phyloP scores from a whole-genome alignment of 148 eudicot genomes.

The Cornus kousa region DNA sequence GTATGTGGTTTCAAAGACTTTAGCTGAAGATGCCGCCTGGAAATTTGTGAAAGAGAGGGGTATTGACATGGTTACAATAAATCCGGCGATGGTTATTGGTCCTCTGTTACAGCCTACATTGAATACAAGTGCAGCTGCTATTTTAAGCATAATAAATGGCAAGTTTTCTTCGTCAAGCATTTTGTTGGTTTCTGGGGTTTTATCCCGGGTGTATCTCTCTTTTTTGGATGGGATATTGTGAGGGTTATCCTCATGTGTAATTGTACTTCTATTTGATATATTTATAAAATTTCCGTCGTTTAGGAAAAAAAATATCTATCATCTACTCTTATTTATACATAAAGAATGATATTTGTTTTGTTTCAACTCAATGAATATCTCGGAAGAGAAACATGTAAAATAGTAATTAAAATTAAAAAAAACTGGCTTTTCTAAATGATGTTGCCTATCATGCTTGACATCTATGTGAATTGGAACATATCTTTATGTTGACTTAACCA shows the following conservation, averaged over 20 bases:
- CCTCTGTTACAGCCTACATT: conserved; percentile 54
- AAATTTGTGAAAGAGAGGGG: conserved; percentile 42
- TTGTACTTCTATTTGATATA: no score
- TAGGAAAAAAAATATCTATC: neutral
- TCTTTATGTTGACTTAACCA: neutral
- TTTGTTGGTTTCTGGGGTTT: no score
- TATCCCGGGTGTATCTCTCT: no score
- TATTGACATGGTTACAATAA: conserved; percentile 47
- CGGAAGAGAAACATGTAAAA: neutral
- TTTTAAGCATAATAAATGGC: conserved; percentile 36
- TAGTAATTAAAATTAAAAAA: neutral
- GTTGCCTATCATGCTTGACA: neutral
- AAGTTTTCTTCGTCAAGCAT: neutral
- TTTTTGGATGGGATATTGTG: no score
- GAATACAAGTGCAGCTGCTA: conserved; percentile 33
- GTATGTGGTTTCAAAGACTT: conserved; percentile 45
- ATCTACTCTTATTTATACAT: neutral
- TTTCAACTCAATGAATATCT: neutral
- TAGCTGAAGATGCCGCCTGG: conserved; percentile 64
- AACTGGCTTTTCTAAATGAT: neutral
- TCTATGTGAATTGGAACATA: neutral
- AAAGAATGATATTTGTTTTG: neutral
- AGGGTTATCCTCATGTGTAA: no score
- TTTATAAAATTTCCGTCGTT: no score
- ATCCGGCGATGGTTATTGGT: conserved; percentile 48